phyloP scores from a whole-genome alignment of 1,139 yeast genomes.

The Debaryomyces sp. region DNA sequence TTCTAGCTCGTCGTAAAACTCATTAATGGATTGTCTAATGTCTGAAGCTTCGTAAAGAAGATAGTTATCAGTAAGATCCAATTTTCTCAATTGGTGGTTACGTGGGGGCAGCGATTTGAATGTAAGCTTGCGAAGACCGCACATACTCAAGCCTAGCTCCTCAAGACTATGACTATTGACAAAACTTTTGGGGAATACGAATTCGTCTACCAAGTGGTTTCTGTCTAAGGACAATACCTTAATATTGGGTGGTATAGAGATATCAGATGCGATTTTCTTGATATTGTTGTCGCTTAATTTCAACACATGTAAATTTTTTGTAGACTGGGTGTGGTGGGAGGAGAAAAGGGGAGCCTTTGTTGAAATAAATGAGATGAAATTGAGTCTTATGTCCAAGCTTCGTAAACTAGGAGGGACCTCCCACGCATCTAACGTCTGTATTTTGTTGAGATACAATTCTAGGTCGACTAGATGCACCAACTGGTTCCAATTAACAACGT shows the following conservation, averaged over 20 bases:
- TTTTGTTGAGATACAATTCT: slow-evolving; percentile 26
- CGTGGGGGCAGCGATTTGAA: slow-evolving; percentile 4
- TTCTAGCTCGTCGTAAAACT: slow-evolving; percentile 30
- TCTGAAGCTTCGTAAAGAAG: slow-evolving; percentile 16
- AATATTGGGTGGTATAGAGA: slow-evolving; percentile 21
- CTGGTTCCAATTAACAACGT: slow-evolving; percentile 23
- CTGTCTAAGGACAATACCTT: slow-evolving; percentile 12
- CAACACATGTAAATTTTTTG: slow-evolving; percentile 13
- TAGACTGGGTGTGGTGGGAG: slow-evolving; percentile 7
- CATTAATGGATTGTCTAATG: slow-evolving; percentile 15
- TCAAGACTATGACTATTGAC: slow-evolving; percentile 13
- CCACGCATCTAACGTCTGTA: slow-evolving; percentile 26
- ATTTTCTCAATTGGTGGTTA: slow-evolving; percentile 13
- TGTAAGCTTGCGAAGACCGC: slow-evolving; percentile 2
- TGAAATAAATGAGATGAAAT: slow-evolving; percentile 16
- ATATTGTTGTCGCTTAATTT: slow-evolving; percentile 21
- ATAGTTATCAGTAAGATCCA: slow-evolving; percentile 25
- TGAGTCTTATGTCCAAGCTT: slow-evolving; percentile 26
- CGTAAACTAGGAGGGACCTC: slow-evolving; percentile 25
- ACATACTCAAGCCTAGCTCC: slow-evolving; percentile 22
- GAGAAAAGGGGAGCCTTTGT: slow-evolving; percentile 9
- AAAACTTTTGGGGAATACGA: slow-evolving; percentile 14
- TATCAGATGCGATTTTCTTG: slow-evolving; percentile 14
- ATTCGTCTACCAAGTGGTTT: slow-evolving; percentile 13
- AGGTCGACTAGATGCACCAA: slow-evolving; percentile 26